Percentiles rank a stretch among this genome's conserved stretches.
These are phyloP conservation scores for Carex littledalei DNA, from an alignment of 176 grass and related monocot genomes.

Conservation along the genomic window DNA sequence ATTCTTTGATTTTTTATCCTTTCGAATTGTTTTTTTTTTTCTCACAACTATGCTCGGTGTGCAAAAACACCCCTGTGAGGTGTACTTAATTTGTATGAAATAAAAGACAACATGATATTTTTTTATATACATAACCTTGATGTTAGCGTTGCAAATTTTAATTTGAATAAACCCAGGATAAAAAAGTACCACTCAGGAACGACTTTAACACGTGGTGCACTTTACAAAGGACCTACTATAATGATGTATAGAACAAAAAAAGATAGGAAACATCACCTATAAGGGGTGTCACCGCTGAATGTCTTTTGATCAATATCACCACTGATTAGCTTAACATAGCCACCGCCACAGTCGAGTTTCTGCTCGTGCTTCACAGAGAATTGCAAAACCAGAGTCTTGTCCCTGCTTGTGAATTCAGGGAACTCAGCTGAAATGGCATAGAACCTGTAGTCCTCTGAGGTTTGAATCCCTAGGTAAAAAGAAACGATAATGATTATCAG, in stretches of 20 bases:
- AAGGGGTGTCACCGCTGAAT: conserved; percentile 82
- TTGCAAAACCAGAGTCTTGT: conserved; percentile 78
- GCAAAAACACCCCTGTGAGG: not conserved
- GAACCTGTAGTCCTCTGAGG: conserved; percentile 87
- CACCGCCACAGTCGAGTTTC: conserved; percentile 91
- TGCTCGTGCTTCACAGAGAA: conserved; percentile 96
- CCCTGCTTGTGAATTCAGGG: conserved; percentile 78
- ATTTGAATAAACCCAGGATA: not conserved
- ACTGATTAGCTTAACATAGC: conserved; percentile 79
- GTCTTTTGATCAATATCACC: conserved; percentile 91
- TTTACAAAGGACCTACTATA: not conserved
- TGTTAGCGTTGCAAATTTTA: not conserved
- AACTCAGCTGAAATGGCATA: conserved; percentile 85
- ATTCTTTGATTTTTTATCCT: not conserved
- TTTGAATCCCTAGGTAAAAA: conserved; percentile 66
- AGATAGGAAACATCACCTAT: conserved; percentile 39
- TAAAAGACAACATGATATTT: not conserved
- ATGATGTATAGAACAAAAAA: not conserved
- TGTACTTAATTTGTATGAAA: not conserved
- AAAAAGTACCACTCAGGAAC: not conserved
- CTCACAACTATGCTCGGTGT: not conserved
- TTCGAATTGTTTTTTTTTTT: not conserved
- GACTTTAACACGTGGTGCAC: not conserved
- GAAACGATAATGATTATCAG: not conserved
- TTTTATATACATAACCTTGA: not conserved